phyloP scores from a whole-genome alignment of 139 green algal genomes.

The Chloropicon primus region DNA sequence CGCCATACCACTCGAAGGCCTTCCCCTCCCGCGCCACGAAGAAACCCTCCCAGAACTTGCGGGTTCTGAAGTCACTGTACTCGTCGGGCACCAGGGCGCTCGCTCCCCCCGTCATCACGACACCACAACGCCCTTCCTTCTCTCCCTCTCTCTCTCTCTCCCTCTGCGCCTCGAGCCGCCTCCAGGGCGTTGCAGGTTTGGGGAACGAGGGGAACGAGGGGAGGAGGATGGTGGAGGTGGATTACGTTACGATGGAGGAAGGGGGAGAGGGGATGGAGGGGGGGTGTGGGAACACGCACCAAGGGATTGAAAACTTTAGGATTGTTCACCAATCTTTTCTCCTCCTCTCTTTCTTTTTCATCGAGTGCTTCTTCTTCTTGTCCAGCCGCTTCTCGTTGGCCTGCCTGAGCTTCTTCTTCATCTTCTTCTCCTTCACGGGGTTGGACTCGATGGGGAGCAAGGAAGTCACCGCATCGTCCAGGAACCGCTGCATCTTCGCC shows the following conservation, averaged over 20 bases:
- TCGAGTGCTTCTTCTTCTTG: conserved; percentile 4
- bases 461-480: background rate
- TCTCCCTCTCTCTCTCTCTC: no score
- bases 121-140: no score
- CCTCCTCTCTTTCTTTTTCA: conserved; percentile 4
- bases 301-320: no score
- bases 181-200: no score
- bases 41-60: background rate
- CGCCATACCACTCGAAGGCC: conserved; percentile 52
- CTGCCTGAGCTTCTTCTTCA: background rate
- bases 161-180: no score
- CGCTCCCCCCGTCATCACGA: no score
- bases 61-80: background rate
- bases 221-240: no score
- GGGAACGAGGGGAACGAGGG: no score
- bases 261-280: no score
- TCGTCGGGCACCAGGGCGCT: background rate
- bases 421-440: conserved; percentile 4
- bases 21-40: conserved; percentile 2
- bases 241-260: no score
- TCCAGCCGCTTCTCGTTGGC: conserved; percentile 3
- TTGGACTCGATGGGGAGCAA: background rate
- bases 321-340: conserved; percentile 4
- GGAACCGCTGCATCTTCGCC: background rate
- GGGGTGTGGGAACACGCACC: no score